Evolutionary conservation across 2,329 filamentous ascomycete species (phyloP).

Genomic region (Sordariomycetes sp.): DNA sequence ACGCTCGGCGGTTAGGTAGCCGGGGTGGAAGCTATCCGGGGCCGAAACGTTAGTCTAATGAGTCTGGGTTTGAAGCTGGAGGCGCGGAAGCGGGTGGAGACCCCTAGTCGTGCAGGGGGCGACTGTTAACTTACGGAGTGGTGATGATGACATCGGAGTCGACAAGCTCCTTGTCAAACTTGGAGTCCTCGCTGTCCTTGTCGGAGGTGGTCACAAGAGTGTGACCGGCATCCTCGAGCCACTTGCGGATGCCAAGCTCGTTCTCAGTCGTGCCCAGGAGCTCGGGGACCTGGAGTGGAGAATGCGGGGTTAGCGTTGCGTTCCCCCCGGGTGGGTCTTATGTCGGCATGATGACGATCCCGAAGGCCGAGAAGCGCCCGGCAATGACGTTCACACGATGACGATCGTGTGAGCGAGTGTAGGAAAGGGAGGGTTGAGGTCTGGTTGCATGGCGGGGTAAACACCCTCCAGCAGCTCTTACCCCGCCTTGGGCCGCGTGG

Average conservation of each 20-base stretch:
- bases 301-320: constrained; percentile 1
- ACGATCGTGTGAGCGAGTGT: not conserved
- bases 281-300: constrained; percentile 49
- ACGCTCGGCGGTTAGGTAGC: constrained; percentile 93
- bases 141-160: constrained; percentile 99
- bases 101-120: not conserved
- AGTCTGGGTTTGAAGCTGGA: not conserved
- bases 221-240: constrained; percentile 96
- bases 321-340: not conserved
- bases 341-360: not conserved
- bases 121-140: constrained; percentile 57
- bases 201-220: constrained; percentile 93
- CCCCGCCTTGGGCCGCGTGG: not conserved
- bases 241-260: constrained; percentile 93
- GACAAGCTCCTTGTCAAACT: constrained; percentile 89
- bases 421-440: not conserved
- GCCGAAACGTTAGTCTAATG: not conserved
- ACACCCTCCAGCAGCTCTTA: not conserved
- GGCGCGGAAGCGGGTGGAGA: not conserved
- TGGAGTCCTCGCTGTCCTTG: constrained; percentile 90
- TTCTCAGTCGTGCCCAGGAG: constrained; percentile 96
- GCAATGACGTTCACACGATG: not conserved
- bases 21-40: constrained; percentile 75
- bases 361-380: not conserved
- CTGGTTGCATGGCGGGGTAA: not conserved